Base-by-base conservation (phyloP, 805 yeast genomes). In the Lipomyces spencermartinsiae region DNA sequence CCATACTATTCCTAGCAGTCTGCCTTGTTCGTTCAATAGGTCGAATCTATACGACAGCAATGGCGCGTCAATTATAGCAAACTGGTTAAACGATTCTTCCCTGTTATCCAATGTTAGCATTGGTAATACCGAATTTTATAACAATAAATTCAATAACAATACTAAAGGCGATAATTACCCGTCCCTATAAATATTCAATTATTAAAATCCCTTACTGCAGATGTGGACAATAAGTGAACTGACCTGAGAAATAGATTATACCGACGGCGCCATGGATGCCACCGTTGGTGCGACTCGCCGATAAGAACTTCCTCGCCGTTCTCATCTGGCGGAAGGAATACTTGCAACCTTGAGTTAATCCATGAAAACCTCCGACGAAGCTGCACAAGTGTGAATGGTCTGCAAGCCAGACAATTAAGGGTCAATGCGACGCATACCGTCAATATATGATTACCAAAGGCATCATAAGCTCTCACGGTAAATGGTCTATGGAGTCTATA, bases 261-360 rank as follows among this genome's bases (percentile, higher is more conserved):
- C 60, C 89, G 80, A 66, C 99, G 83, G 76, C 98, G 85, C 97
- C 97, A 93, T 55, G 89, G 81, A 80, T 95, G 98, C 97, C 97
- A 95, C 71, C 90, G 88, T 78, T 95, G 99, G 4, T 90, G 87
- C 34, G 92, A 85, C 77, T 94, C 98, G 0, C 98, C 98, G 22
- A 95, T 80, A 0, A 80, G 76, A 0, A 83, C 84, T 14, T 80
- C 80, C 59, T 83, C 86, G 53, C 79, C 78, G 66, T 82, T 79
- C 10, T 79, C 73, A 29, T 80, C 74, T 59, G 82, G 80, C 49
- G 73, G 67, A 5, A 97, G 96, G 59, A 89, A 77, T 7, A 85
- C 87, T 76, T 90, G 89, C 73, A 95, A 90, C 75, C 89, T 94
- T 0, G 97, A 92, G 77, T 95, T 95, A 71, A 95, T 91, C 74